Conservation (phyloP, 495 filamentous ascomycete species). For the Hyaloscypha hepaticicola region DNA sequence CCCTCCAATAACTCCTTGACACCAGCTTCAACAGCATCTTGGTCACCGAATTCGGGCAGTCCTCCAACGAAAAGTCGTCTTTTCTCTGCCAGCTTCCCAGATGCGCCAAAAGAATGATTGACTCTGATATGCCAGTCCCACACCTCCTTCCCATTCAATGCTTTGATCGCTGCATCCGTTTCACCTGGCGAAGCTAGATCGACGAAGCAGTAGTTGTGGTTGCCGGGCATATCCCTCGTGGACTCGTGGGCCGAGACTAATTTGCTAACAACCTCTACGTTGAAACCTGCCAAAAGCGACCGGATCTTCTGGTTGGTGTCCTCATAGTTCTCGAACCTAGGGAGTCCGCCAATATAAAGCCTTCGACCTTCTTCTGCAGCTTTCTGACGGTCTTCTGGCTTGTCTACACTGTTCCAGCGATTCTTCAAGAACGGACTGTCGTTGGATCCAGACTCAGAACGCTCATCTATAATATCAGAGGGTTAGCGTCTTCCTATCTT, state of each 20-base stretch:
- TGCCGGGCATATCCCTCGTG: constrained; percentile 49
- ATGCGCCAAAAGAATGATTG: constrained; percentile 11
- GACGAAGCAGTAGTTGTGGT: constrained; percentile 68
- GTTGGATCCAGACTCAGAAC: too few species aligned
- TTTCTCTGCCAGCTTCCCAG: constrained; percentile 36
- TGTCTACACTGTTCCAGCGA: constrained; percentile 29
- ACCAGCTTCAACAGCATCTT: constrained; percentile 51
- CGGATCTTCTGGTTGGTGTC: constrained; percentile 52
- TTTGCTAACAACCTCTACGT: constrained; percentile 62
- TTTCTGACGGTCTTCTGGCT: constrained; percentile 34
- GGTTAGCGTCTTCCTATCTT: too few species aligned
- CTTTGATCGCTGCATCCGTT: constrained; percentile 37
- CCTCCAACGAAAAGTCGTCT: constrained; percentile 64
- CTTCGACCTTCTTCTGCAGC: constrained; percentile 45
- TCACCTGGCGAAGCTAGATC: constrained; percentile 59
- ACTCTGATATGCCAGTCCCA: constrained; percentile 21
- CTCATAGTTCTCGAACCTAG: constrained; percentile 54
- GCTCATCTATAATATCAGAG: neutral
- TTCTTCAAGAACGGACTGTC: constrained; percentile 16
- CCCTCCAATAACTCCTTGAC: constrained; percentile 57
- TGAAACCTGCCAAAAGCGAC: constrained; percentile 58
- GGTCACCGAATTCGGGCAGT: constrained; percentile 57
- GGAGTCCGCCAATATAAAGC: constrained; percentile 64
- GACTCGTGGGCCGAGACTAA: constrained; percentile 57
- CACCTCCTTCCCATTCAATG: constrained; percentile 10